Conservation (phyloP, 495 filamentous ascomycete species). For the Aspergillus leporis region DNA sequence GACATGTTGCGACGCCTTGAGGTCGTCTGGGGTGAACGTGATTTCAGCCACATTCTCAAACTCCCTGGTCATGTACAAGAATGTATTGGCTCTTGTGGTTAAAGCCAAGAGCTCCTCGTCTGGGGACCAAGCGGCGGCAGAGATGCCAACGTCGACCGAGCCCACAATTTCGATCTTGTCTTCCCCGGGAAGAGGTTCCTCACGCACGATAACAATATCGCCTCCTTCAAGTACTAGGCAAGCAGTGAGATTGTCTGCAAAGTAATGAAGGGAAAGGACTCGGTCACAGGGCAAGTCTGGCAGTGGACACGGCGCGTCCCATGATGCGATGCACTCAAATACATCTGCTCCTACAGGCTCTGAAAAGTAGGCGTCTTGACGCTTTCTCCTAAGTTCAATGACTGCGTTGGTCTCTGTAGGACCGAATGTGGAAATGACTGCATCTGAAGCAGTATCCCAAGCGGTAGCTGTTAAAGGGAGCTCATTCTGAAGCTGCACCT, state of each 20-base stretch:
- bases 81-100: constrained; percentile 72
- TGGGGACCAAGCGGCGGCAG: constrained; percentile 88
- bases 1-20: constrained; percentile 89
- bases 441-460: constrained; percentile 75
- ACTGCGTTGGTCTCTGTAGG: constrained; percentile 60
- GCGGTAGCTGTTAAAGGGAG: constrained; percentile 66
- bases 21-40: constrained; percentile 69
- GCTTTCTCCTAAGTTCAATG: constrained; percentile 62
- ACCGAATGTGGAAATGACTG: constrained; percentile 72
- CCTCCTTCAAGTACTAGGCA: constrained; percentile 87
- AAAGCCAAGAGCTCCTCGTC: constrained; percentile 90
- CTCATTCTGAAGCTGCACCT: constrained; percentile 54
- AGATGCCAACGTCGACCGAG: constrained; percentile 87
- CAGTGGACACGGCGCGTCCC: constrained; percentile 77
- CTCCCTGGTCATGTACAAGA: constrained; percentile 88
- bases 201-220: constrained; percentile 82
- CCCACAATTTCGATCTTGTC: constrained; percentile 91
- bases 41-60: constrained; percentile 82
- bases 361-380: constrained; percentile 36
- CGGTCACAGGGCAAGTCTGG: constrained; percentile 69
- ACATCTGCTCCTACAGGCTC: constrained; percentile 37
- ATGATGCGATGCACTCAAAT: constrained; percentile 68
- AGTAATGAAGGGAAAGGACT: constrained; percentile 77
- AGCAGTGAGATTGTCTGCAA: constrained; percentile 72
- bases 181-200: constrained; percentile 66